phyloP scores from a whole-genome alignment of 768 basidiomycete species.

The Rickenella mellea region DNA sequence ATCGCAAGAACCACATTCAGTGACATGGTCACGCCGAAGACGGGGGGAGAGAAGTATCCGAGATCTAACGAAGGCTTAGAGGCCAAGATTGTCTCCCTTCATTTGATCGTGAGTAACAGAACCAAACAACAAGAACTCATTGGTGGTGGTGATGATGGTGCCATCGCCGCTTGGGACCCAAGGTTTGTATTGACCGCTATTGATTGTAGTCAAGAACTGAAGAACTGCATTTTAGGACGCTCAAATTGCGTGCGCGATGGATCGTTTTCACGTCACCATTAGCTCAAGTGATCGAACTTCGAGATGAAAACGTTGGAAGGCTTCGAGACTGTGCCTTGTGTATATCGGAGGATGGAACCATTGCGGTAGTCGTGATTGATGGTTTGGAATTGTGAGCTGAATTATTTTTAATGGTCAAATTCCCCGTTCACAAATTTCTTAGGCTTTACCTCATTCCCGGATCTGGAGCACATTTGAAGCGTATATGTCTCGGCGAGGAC shows the following conservation, averaged over 20 bases:
- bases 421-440: not conserved
- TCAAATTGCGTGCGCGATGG: slow-evolving; percentile 63
- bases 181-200: slow-evolving; percentile 32
- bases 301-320: slow-evolving; percentile 40
- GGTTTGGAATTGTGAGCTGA: slow-evolving; percentile 69
- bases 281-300: slow-evolving; percentile 44
- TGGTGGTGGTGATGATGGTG: slow-evolving; percentile 73
- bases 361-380: slow-evolving; percentile 68
- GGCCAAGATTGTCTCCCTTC: slow-evolving; percentile 40
- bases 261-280: slow-evolving; percentile 65
- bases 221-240: slow-evolving; percentile 31
- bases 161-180: slow-evolving; percentile 62
- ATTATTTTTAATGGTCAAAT: slow-evolving; percentile 4
- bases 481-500: slow-evolving; percentile 55
- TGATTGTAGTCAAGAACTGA: not conserved
- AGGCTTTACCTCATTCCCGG: slow-evolving; percentile 82
- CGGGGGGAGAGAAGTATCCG: too few relatives aligned
- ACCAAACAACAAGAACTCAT: slow-evolving; percentile 57
- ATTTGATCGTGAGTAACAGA: slow-evolving; percentile 44
- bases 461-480: slow-evolving; percentile 52
- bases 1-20: slow-evolving; percentile 38
- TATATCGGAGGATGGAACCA: slow-evolving; percentile 68
- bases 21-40: slow-evolving; percentile 16
- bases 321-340: slow-evolving; percentile 65
- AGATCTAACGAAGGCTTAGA: too few relatives aligned